Evolutionary conservation across 345 rosid genomes (phyloP).

Genomic region (Adansonia digitata): DNA sequence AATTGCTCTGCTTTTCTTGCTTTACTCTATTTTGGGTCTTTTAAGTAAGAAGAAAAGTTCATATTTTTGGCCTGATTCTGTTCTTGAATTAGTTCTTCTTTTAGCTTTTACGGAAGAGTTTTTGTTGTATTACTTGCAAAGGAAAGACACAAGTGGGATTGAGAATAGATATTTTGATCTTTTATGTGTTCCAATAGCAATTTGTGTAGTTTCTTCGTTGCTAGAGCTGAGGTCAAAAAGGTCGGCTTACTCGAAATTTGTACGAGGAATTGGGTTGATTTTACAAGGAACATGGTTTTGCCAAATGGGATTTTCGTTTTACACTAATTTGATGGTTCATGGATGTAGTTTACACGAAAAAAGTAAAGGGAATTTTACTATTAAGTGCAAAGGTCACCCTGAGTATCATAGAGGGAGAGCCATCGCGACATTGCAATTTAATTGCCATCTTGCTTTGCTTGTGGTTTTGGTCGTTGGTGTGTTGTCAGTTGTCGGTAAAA

Average conservation of each 20-base stretch:
- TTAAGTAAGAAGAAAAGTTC: conserved; percentile 23
- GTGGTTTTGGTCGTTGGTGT: conserved; percentile 41
- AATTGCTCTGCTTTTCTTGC: conserved; percentile 45
- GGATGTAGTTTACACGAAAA: conserved; percentile 64
- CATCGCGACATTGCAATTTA: conserved; percentile 85
- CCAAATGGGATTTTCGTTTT: conserved; percentile 86
- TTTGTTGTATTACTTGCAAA: conserved; percentile 64
- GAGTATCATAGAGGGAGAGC: conserved; percentile 85
- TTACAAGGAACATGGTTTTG: conserved; percentile 52
- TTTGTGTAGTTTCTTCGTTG: conserved; percentile 16
- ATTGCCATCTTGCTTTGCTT: conserved; percentile 77
- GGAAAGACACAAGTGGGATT: conserved; percentile 59
- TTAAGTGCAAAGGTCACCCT: conserved; percentile 66
- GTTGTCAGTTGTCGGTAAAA: conserved; percentile 45
- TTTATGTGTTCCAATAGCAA: conserved; percentile 57
- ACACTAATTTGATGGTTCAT: conserved; percentile 49
- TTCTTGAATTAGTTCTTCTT: conserved; percentile 52
- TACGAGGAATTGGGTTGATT: conserved; percentile 11
- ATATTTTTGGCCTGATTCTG: conserved; percentile 38
- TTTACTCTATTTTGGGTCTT: conserved; percentile 55
- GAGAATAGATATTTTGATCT: conserved; percentile 82
- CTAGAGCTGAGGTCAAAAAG: conserved; percentile 3
- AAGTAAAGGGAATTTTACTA: conserved; percentile 71
- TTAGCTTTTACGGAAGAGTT: conserved; percentile 85
- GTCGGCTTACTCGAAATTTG: conserved; percentile 8